Evolutionary conservation across 148 eudicot genomes (phyloP).

Genomic region (Cornus suecica): DNA sequence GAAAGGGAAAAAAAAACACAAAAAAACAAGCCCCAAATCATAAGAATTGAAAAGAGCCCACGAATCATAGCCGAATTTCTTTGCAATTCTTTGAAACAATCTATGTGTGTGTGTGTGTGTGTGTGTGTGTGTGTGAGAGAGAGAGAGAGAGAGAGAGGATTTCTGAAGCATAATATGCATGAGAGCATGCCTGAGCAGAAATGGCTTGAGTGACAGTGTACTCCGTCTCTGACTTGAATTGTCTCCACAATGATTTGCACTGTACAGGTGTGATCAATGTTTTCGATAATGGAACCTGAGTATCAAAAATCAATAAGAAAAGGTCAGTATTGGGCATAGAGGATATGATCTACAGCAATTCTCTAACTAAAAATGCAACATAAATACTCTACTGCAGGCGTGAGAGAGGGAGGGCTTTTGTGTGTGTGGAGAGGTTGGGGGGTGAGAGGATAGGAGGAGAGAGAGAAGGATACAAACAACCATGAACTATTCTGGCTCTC

Average conservation of each 20-base stretch:
- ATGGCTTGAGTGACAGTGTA: conserved; percentile 95
- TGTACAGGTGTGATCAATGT: conserved; percentile 91
- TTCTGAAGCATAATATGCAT: not conserved
- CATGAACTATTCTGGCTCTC: conserved; percentile 1
- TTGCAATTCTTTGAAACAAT: not conserved
- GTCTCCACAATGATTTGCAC: conserved; percentile 96
- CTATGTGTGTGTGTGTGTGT: not conserved
- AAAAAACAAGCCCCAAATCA: not conserved
- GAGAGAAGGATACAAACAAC: not conserved
- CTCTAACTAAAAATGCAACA: not conserved
- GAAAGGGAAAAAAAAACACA: no score
- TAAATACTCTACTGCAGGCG: not conserved
- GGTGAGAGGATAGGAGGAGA: not conserved
- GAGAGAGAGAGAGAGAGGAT: not conserved
- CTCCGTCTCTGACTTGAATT: conserved; percentile 89
- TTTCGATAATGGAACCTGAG: conserved; percentile 79
- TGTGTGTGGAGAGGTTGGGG: no score
- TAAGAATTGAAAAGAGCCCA: not conserved
- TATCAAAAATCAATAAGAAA: not conserved
- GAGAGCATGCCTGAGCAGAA: conserved; percentile 84
- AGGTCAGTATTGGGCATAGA: not conserved
- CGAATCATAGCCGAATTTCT: not conserved
- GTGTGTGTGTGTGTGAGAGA: not conserved
- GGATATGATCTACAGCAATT: not conserved
- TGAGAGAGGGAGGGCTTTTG: not conserved